A percentile compares a stretch with the other conserved stretches of the same genome.
phyloP scores from a whole-genome alignment of 441 rosid genomes.

The Lepidium campestre region DNA sequence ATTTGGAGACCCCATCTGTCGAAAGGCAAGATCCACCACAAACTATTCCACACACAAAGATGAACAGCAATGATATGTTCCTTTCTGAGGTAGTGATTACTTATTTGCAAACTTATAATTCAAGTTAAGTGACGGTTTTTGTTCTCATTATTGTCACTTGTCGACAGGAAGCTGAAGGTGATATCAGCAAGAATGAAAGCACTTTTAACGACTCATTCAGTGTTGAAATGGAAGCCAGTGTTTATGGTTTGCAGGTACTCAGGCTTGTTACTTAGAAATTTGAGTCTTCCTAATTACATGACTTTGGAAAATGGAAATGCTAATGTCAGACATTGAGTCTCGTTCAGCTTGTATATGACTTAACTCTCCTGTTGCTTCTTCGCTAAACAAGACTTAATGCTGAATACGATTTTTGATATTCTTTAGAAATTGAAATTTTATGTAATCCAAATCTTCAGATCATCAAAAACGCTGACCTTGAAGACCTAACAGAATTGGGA shows the following conservation, averaged over 20 bases:
- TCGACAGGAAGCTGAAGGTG: constrained; percentile 39
- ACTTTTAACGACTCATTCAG: constrained; percentile 40
- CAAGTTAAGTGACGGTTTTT: neutral
- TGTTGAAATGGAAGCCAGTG: constrained; percentile 82
- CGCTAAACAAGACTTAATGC: neutral
- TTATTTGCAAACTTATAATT: neutral
- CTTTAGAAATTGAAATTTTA: neutral
- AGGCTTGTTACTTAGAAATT: neutral
- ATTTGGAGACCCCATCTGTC: constrained; percentile 12
- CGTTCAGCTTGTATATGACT: neutral
- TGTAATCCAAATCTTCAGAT: constrained; percentile 36
- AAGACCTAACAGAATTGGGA: constrained; percentile 57
- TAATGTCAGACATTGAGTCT: neutral
- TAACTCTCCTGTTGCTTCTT: neutral
- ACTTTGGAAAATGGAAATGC: neutral
- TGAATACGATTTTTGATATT: neutral
- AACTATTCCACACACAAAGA: constrained; percentile 29
- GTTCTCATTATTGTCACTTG: constrained; percentile 8
- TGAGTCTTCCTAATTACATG: constrained; percentile 3
- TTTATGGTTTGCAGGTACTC: constrained; percentile 79
- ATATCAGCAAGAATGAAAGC: constrained; percentile 28
- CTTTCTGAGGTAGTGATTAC: constrained; percentile 25
- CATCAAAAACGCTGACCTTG: constrained; percentile 58
- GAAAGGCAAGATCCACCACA: constrained; percentile 24
- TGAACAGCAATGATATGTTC: constrained; percentile 29